A percentile compares a stretch with the other conserved stretches of the same genome.
Evolutionary conservation across 441 rosid genomes (phyloP).

Genomic region (Brassica hybrid): DNA sequence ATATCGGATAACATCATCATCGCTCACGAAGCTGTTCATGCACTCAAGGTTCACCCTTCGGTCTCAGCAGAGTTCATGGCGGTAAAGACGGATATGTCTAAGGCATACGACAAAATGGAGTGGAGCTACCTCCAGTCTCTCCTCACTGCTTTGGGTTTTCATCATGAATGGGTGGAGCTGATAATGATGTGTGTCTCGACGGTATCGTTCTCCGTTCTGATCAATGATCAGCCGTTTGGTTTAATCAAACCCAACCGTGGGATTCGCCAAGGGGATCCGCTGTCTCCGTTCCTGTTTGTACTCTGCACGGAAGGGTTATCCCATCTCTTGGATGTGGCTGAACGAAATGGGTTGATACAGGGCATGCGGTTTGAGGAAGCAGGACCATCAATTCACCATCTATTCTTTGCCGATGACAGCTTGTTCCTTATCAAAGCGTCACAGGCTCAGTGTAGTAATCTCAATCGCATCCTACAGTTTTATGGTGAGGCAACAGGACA

Average conservation of each 20-base stretch:
- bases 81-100: not conserved
- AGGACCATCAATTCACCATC: too few species aligned
- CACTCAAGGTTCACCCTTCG: not conserved
- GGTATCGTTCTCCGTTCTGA: not conserved
- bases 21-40: not conserved
- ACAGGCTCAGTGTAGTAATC: too few species aligned
- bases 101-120: not conserved
- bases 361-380: too few species aligned
- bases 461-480: too few species aligned
- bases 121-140: not conserved
- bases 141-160: not conserved
- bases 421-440: too few species aligned
- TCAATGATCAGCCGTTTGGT: not conserved
- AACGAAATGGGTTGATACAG: too few species aligned
- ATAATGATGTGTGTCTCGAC: not conserved
- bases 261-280: not conserved
- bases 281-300: not conserved
- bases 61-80: not conserved
- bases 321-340: not conserved
- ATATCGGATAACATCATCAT: not conserved
- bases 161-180: not conserved
- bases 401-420: too few species aligned
- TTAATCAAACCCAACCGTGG: not conserved
- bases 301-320: not conserved
- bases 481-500: too few species aligned